Conservation (phyloP, 768 basidiomycete genomes). For the Chiua virens region DNA sequence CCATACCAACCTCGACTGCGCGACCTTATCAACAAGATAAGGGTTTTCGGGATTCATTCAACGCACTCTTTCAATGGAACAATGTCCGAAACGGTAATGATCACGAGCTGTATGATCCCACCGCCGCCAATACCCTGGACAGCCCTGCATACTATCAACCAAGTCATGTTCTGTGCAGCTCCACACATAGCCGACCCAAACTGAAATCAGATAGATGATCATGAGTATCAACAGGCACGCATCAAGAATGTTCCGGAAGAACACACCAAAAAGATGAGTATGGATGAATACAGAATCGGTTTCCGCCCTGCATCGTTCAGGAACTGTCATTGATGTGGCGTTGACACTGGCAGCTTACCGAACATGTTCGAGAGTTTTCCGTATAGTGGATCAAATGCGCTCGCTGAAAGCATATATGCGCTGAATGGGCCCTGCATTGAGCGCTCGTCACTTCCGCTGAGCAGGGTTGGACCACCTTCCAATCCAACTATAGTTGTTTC, state of each 20-base stretch:
- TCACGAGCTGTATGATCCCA: constrained; percentile 71
- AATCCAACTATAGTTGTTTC: constrained; percentile 69
- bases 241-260: no score
- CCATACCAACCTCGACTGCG: constrained; percentile 72
- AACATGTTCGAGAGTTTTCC: constrained; percentile 72
- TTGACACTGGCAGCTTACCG: constrained; percentile 24
- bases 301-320: constrained; percentile 51
- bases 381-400: constrained; percentile 67
- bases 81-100: constrained; percentile 81
- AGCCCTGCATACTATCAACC: constrained; percentile 74
- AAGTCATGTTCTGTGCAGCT: constrained; percentile 72
- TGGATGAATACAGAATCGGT: constrained; percentile 64
- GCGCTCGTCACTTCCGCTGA: background rate
- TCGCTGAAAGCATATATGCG: constrained; percentile 72
- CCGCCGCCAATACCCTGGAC: constrained; percentile 84
- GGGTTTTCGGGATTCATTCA: background rate
- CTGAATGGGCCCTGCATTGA: constrained; percentile 32
- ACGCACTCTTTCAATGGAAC: constrained; percentile 73
- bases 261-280: constrained; percentile 66
- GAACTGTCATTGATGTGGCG: background rate
- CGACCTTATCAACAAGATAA: background rate
- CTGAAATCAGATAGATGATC: constrained; percentile 33
- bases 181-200: constrained; percentile 79
- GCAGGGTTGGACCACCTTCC: constrained; percentile 47
- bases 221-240: background rate